Conservation (phyloP, 768 basidiomycete species). For the Pleurotus sapidus region DNA sequence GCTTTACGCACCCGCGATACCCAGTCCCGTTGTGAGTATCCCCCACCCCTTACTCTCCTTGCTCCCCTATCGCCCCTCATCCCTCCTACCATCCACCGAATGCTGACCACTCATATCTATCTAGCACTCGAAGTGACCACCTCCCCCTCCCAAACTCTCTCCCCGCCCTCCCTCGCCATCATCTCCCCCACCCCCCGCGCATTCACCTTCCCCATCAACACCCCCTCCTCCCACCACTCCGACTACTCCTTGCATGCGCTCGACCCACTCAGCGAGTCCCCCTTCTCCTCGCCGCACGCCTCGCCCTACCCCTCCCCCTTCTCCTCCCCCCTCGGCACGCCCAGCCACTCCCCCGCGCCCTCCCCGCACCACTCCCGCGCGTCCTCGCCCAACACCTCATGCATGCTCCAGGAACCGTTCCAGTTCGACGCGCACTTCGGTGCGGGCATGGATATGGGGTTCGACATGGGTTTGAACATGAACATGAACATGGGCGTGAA, state of each 20-base stretch:
- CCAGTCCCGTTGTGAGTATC: conserved; percentile 44
- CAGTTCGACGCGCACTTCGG: too few relatives aligned
- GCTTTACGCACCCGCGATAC: conserved; percentile 78
- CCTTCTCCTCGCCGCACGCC: conserved; percentile 35
- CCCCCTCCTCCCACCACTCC: conserved; percentile 65
- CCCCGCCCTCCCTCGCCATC: conserved; percentile 54
- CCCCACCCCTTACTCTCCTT: background rate
- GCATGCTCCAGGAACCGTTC: too few relatives aligned
- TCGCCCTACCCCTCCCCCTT: conserved; percentile 48
- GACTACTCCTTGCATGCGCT: too few relatives aligned
- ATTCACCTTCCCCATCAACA: conserved; percentile 65
- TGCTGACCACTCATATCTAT: conserved; percentile 12
- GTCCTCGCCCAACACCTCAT: too few relatives aligned
- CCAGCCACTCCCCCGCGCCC: conserved; percentile 19
- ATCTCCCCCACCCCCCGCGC: conserved; percentile 71
- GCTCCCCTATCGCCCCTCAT: background rate
- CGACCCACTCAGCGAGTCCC: too few relatives aligned
- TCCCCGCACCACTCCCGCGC: conserved; percentile 18
- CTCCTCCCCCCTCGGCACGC: conserved; percentile 38
- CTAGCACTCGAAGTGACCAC: conserved; percentile 76
- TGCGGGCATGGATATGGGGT: too few relatives aligned
- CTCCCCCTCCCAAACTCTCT: conserved; percentile 47
- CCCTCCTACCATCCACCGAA: background rate
- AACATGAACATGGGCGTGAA: too few relatives aligned
- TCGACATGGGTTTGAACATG: too few relatives aligned